Percentiles rank a stretch among this genome's conserved stretches.
phyloP scores from a whole-genome alignment of 306 rosid species.

The Purshia tridentata region DNA sequence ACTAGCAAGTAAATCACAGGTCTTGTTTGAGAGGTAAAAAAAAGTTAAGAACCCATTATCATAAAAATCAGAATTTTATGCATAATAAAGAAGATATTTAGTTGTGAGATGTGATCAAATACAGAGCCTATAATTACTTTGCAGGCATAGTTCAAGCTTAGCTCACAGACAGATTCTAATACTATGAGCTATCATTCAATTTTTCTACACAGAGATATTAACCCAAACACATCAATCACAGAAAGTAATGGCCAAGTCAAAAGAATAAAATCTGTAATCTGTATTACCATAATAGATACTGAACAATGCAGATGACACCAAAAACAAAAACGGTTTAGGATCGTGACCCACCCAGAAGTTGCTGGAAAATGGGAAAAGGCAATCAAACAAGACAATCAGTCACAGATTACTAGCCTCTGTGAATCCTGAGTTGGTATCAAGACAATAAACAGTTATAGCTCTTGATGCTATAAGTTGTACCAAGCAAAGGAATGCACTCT shows the following conservation, averaged over 20 bases:
- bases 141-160: background rate
- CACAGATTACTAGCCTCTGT: background rate
- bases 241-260: background rate
- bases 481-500: background rate
- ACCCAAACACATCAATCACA: background rate
- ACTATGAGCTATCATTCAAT: background rate
- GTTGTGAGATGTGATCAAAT: background rate
- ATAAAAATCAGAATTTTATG: background rate
- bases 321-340: background rate
- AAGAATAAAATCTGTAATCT: background rate
- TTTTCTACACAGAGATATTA: background rate
- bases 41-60: too few species aligned
- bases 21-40: background rate
- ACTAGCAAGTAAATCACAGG: background rate
- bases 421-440: background rate
- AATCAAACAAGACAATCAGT: background rate
- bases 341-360: background rate
- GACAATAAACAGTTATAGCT: background rate
- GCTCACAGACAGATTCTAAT: background rate
- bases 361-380: background rate
- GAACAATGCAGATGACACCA: background rate
- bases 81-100: background rate
- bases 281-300: background rate
- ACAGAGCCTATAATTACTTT: background rate
- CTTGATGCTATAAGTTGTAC: background rate